Evolutionary conservation across 306 rosid genomes (phyloP).

Genomic region (Amphicarpaea edgeworthii): DNA sequence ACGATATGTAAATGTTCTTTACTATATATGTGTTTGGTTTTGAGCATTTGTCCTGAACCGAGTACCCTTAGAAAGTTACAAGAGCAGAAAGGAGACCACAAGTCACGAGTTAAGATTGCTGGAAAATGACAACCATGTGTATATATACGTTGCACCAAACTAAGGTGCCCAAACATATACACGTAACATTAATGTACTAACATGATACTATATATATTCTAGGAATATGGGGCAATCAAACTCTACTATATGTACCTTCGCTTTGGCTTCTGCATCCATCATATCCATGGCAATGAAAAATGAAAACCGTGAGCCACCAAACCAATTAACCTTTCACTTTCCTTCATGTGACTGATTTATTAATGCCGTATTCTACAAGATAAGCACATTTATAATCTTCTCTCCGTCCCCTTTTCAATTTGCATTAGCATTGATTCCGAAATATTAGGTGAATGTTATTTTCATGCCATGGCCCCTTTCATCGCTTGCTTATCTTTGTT

Average conservation of each 20-base stretch:
- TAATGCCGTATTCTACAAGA: slow-evolving; percentile 53
- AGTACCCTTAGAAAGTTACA: not conserved
- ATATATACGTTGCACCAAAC: slow-evolving; percentile 32
- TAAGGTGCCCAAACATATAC: slow-evolving; percentile 24
- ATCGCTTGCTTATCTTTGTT: slow-evolving; percentile 34
- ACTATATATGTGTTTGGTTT: not conserved
- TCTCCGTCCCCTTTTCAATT: slow-evolving; percentile 35
- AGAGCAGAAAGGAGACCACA: slow-evolving; percentile 6
- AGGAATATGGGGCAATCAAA: slow-evolving; percentile 46
- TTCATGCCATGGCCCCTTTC: slow-evolving; percentile 48
- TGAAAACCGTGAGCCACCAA: slow-evolving; percentile 36
- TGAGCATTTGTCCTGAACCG: slow-evolving; percentile 4
- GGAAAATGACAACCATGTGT: slow-evolving; percentile 42
- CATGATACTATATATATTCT: too few relatives aligned
- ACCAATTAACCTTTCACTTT: slow-evolving; percentile 36
- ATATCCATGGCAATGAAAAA: slow-evolving; percentile 38
- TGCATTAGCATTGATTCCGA: slow-evolving; percentile 40
- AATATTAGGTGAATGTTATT: slow-evolving; percentile 59
- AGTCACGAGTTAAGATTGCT: slow-evolving; percentile 40
- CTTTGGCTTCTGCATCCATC: slow-evolving; percentile 14
- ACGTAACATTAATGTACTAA: slow-evolving; percentile 40
- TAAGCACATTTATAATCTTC: slow-evolving; percentile 42
- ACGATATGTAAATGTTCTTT: too few relatives aligned
- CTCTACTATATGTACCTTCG: not conserved
- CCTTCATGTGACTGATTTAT: slow-evolving; percentile 44